phyloP scores from a whole-genome alignment of 192 early-diverging fungal species.

The Umbelopsis vinacea region DNA sequence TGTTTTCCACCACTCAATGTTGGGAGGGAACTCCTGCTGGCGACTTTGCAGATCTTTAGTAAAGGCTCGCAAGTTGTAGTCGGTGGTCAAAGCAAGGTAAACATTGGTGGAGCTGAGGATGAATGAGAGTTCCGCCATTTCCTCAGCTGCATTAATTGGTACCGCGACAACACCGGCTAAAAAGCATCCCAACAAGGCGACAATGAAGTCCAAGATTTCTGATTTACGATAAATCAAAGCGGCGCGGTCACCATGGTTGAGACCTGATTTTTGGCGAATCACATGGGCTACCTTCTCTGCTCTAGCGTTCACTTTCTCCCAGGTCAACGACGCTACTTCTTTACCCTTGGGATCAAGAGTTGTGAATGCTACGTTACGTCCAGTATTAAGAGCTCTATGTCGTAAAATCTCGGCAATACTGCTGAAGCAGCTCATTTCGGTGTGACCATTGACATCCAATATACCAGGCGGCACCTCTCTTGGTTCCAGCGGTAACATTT shows the following conservation, averaged over 20 bases:
- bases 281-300: conserved; percentile 74
- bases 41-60: conserved; percentile 70
- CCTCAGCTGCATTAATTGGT: conserved; percentile 82
- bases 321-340: conserved; percentile 69
- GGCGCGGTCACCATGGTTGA: conserved; percentile 69
- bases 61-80: conserved; percentile 74
- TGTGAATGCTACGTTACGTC: conserved; percentile 63
- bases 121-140: conserved; percentile 76
- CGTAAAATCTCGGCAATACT: conserved; percentile 71
- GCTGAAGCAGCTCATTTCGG: conserved; percentile 56
- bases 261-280: conserved; percentile 63
- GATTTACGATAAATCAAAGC: conserved; percentile 81
- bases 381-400: conserved; percentile 64
- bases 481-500: conserved; percentile 58
- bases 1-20: conserved; percentile 83
- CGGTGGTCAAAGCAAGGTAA: conserved; percentile 79
- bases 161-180: conserved; percentile 82
- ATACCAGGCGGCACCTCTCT: conserved; percentile 48
- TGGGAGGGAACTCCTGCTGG: conserved; percentile 65
- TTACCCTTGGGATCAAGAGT: conserved; percentile 76
- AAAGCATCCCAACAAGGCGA: conserved; percentile 81
- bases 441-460: conserved; percentile 34
- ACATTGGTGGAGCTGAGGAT: conserved; percentile 72
- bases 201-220: conserved; percentile 84
- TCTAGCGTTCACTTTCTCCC: conserved; percentile 70